phyloP scores from a whole-genome alignment of 306 rosid species.

The Prosopis cineraria region DNA sequence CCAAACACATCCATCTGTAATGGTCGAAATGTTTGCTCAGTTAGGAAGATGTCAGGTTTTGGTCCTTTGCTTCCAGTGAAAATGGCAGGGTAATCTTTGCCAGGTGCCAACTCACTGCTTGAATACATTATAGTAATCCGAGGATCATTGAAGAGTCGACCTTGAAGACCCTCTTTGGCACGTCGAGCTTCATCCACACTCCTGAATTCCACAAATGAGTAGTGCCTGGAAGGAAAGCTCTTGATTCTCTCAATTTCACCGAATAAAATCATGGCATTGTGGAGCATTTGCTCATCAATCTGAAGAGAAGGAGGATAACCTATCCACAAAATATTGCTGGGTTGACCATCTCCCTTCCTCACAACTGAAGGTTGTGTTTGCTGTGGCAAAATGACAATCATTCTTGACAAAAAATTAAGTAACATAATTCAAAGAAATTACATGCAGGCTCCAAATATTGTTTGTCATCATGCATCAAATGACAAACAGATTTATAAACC shows the following conservation, averaged over 20 bases:
- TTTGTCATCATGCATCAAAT: background rate
- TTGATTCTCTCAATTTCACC: constrained; percentile 96
- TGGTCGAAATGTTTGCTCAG: constrained; percentile 67
- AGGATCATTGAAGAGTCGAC: constrained; percentile 95
- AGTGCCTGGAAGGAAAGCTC: constrained; percentile 87
- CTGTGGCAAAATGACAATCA: constrained; percentile 48
- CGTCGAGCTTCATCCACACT: constrained; percentile 98
- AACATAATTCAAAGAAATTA: constrained; percentile 2
- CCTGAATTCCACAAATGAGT: constrained; percentile 92
- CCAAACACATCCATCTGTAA: constrained; percentile 64
- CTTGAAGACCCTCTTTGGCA: constrained; percentile 99
- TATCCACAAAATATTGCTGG: constrained; percentile 81
- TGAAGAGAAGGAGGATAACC: constrained; percentile 93
- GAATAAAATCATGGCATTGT: constrained; percentile 97
- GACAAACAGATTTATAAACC: background rate
- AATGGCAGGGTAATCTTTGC: constrained; percentile 66
- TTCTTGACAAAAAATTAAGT: constrained; percentile 4
- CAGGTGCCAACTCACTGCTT: constrained; percentile 72
- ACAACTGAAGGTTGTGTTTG: constrained; percentile 59
- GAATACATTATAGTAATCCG: constrained; percentile 90
- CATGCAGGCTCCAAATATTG: background rate
- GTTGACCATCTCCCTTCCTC: constrained; percentile 71
- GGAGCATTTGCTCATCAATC: constrained; percentile 99
- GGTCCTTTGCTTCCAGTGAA: constrained; percentile 68
- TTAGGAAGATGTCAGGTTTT: constrained; percentile 61